Evolutionary conservation across 768 basidiomycete genomes (phyloP).

Genomic region (Dioszegia crocea): DNA sequence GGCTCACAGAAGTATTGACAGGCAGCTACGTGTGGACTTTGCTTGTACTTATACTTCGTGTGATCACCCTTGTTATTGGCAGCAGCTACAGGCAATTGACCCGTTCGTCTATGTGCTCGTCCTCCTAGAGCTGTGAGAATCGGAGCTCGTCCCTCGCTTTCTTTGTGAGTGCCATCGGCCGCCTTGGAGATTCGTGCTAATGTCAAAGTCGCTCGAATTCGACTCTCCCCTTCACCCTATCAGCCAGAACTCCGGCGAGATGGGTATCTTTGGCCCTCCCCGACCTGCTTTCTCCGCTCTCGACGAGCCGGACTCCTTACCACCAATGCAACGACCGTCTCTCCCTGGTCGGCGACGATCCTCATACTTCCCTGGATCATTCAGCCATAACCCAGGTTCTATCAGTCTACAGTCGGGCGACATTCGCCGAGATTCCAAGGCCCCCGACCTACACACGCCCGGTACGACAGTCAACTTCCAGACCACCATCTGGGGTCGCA

Average conservation of each 20-base stretch:
- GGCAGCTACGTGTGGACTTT: too few relatives aligned
- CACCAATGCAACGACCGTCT: not conserved
- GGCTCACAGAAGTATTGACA: too few relatives aligned
- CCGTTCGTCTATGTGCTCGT: too few relatives aligned
- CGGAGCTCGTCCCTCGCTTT: too few relatives aligned
- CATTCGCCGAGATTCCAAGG: not conserved
- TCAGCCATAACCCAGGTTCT: not conserved
- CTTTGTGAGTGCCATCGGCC: too few relatives aligned
- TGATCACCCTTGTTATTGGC: too few relatives aligned
- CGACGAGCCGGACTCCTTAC: not conserved
- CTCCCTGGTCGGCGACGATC: not conserved
- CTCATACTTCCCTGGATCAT: not conserved
- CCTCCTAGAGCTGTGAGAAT: too few relatives aligned
- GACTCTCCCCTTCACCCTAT: too few relatives aligned
- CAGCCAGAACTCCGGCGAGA: not conserved
- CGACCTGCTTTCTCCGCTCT: not conserved
- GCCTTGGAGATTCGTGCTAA: too few relatives aligned
- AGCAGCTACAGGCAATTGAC: too few relatives aligned
- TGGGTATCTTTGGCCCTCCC: not conserved
- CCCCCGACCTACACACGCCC: not conserved
- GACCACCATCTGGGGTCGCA: conserved; percentile 25
- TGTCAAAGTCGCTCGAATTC: too few relatives aligned
- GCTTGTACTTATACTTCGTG: too few relatives aligned
- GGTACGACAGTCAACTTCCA: conserved; percentile 8
- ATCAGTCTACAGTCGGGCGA: not conserved